Evolutionary conservation across 176 grass and related monocot species (phyloP), one percentile per base, ranked within the genome.

Genomic region (Otatea glauca): DNA sequence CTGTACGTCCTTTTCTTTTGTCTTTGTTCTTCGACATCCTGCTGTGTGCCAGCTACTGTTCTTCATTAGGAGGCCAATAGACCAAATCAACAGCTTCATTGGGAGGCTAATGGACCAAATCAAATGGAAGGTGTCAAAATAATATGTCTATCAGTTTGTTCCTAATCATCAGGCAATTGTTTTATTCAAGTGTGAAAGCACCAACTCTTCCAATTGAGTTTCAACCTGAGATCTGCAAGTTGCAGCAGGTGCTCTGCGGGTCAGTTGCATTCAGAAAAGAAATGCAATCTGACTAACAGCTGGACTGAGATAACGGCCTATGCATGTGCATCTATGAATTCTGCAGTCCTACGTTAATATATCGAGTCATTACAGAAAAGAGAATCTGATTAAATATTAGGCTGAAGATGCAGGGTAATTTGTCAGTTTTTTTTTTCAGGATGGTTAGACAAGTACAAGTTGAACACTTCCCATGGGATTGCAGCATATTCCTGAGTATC

Each of bases 21-120:
- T 81, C 32, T 63, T 0, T 63, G 2, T 45, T 54, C 51, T 63
- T 60, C 34, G 53, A 16, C 48, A 65, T 72, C 18, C 58, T 84
- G 49, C 18, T 18, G 16, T 84, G 37, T 56, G 83, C 72, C 65
- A 65, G 88, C 72, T 86, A 82, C 3, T 10, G 45, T 71, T 64
- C 72, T 86, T 86, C 63, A 2, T 58, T 47, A 21, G 24, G 14
- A 48, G 24, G 54, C 5, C 23, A 81, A 25, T 48, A 55, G 88
- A 82, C 65, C 72, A 56, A 67, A 68, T 73, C 75, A 74, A 66
- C 38, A 66, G 39, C 45, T 75, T 75, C 59, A 5, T n/a, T 54
- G 20, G 3, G 9, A 43, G 5, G 34, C 7, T 54, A 72, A 11
- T 73, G n/a, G 84, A 86, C 55, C 83, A 20, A 56, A 68, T 84